Percentiles rank a stretch among this genome's conserved stretches.
These are phyloP conservation scores for Suillus plorans DNA, from an alignment of 768 basidiomycete genomes.

Conservation along the genomic window DNA sequence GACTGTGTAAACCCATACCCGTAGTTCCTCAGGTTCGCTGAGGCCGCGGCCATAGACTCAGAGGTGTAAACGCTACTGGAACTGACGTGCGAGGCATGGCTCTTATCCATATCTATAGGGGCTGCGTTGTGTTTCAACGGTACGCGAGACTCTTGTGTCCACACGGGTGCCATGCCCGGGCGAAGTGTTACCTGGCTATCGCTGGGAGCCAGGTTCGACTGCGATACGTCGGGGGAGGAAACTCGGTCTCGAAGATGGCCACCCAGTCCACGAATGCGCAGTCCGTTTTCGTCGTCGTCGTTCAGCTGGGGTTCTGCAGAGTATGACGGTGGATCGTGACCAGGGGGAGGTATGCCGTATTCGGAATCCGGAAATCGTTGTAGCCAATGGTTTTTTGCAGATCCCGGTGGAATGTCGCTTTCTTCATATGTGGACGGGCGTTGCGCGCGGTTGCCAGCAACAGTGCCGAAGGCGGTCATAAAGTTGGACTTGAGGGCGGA, in stretches of 20 bases:
- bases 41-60: constrained; percentile 17
- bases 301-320: neutral
- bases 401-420: neutral
- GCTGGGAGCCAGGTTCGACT: neutral
- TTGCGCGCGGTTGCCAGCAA: constrained; percentile 42
- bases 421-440: neutral
- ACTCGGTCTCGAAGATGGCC: constrained; percentile 11
- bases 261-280: constrained; percentile 34
- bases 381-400: constrained; percentile 6
- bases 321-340: neutral
- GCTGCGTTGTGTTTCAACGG: constrained; percentile 10
- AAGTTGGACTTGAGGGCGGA: constrained; percentile 43
- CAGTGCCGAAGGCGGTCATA: constrained; percentile 48
- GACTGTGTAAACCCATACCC: constrained; percentile 19
- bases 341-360: neutral
- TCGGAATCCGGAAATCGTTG: constrained; percentile 6
- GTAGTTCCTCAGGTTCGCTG: constrained; percentile 26
- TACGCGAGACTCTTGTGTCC: constrained; percentile 16
- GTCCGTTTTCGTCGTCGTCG: constrained; percentile 36
- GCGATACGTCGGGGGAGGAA: constrained; percentile 7
- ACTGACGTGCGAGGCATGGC: constrained; percentile 10
- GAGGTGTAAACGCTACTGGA: constrained; percentile 27
- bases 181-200: constrained; percentile 12
- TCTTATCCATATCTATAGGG: neutral
- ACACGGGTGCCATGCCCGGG: constrained; percentile 4